These are phyloP conservation scores for Cerioporus squamosus DNA, from an alignment of 1,284 basidiomycete genomes.

Conservation along the genomic window DNA sequence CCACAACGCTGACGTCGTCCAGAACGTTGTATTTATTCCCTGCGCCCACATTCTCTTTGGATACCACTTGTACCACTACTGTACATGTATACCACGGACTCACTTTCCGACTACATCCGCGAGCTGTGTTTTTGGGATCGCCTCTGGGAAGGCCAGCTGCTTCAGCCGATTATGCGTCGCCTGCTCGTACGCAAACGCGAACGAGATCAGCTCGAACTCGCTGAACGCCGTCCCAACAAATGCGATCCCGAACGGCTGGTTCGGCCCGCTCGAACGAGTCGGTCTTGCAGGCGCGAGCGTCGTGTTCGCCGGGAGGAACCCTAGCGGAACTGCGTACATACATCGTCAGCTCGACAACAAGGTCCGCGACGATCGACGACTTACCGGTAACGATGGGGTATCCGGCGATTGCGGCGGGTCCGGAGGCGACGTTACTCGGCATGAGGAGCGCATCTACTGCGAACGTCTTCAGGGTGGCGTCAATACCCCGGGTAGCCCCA, in stretches of 20 bases:
- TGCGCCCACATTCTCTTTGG: too few species aligned
- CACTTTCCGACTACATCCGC: conserved; percentile 37
- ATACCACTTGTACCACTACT: too few species aligned
- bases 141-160: conserved; percentile 46
- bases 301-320: conserved; percentile 58
- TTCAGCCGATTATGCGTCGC: conserved; percentile 49
- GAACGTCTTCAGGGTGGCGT: conserved; percentile 45
- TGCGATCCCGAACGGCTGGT: conserved; percentile 52
- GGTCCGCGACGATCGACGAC: background rate
- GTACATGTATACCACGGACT: too few species aligned
- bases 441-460: conserved; percentile 60
- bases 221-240: conserved; percentile 54
- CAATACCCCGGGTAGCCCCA: conserved; percentile 48
- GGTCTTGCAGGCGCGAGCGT: conserved; percentile 38
- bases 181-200: conserved; percentile 60
- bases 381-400: conserved; percentile 63
- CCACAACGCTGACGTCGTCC: too few species aligned
- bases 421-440: conserved; percentile 49
- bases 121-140: conserved; percentile 56
- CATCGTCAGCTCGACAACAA: background rate
- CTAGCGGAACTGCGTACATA: conserved; percentile 53
- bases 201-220: conserved; percentile 50
- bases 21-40: too few species aligned
- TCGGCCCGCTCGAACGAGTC: conserved; percentile 40
- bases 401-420: conserved; percentile 52